Base-by-base conservation (phyloP, 129 eudicot genomes). In the Lactuca sativa region DNA sequence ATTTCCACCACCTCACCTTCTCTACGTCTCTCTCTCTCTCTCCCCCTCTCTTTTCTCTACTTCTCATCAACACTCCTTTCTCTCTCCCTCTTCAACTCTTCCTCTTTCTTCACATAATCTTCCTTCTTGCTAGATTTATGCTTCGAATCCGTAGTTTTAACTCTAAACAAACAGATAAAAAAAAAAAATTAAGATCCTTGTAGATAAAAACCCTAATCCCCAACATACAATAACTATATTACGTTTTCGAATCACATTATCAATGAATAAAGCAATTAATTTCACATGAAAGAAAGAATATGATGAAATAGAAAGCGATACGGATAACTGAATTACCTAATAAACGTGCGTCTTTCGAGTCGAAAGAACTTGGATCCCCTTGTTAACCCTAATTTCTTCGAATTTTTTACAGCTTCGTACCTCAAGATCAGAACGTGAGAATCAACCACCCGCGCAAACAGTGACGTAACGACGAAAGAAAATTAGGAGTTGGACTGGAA, bases 21-120 rank as follows among this genome's bases (percentile, higher is more conserved):
- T 30, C 83, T 59, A 3, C 91, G 88, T 67, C 70, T 86, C 69
- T 88, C 88, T 32, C 83, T 55, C 67, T 69, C 80, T 78, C 34
- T 53, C 79, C 34, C 64, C 82, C 44, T 82, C 88, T 64, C 79
- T 62, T 54, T 67, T 80, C 67, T 67, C 77, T 71, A n/a, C n/a
- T 78, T 77, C 25, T 77, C 78, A n/a, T n/a, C n/a, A n/a, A n/a
- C n/a, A n/a, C n/a, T n/a, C 58, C 83, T 69, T 51, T 81, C 86
- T 68, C 85, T n/a, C 82, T 77, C 66, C 40, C 74, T 72, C 69
- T 75, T 78, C 40, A 49, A 61, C 53, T 74, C 81, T 7, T 81
- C 83, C 40, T 81, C 81, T 66, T 79, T 74, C 61, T 33, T 79
- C 51, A 68, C 84, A 5, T 33, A 62, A 51, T 66, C 84, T 9